Percentiles rank a stretch among this genome's conserved stretches.
Evolutionary conservation across 352 stramenopile species (phyloP).

Genomic region (Phytophthora rubi): DNA sequence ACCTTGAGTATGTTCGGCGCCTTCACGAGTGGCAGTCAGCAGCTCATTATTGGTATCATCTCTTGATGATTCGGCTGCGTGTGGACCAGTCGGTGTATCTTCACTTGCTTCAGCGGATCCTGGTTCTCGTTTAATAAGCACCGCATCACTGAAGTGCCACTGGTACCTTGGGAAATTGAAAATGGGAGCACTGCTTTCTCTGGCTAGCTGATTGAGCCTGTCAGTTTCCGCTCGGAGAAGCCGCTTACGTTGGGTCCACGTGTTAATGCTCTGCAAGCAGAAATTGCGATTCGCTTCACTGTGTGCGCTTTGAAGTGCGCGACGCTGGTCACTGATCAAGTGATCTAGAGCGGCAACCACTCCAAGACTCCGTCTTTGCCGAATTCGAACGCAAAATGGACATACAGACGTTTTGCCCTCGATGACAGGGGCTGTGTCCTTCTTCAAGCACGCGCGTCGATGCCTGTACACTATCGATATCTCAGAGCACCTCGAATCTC

Average conservation of each 20-base stretch:
- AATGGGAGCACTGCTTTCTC: slow-evolving; percentile 33
- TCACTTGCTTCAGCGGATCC: slow-evolving; percentile 11
- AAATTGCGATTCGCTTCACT: slow-evolving; percentile 45
- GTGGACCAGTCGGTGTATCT: not conserved
- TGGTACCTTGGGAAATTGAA: slow-evolving; percentile 50
- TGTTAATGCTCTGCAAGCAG: slow-evolving; percentile 46
- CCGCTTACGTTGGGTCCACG: slow-evolving; percentile 30
- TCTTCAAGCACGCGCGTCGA: slow-evolving; percentile 35
- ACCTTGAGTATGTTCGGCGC: slow-evolving; percentile 16
- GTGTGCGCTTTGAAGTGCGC: slow-evolving; percentile 28
- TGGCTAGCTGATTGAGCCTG: slow-evolving; percentile 40
- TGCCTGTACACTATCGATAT: slow-evolving; percentile 38
- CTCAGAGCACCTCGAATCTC: slow-evolving; percentile 33
- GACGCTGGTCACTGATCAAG: slow-evolving; percentile 40
- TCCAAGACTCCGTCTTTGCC: slow-evolving; percentile 38
- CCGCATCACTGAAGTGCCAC: slow-evolving; percentile 41
- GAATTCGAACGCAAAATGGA: slow-evolving; percentile 55
- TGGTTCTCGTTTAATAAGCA: slow-evolving; percentile 42
- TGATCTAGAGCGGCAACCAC: slow-evolving; percentile 36
- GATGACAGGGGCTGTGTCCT: slow-evolving; percentile 8
- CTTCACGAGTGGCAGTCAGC: slow-evolving; percentile 6
- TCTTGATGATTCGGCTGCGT: not conserved
- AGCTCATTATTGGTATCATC: slow-evolving; percentile 4
- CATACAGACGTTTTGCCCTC: slow-evolving; percentile 33
- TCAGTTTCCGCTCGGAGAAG: slow-evolving; percentile 33